phyloP scores from a whole-genome alignment of 2,329 filamentous ascomycete species.

The Aspergillus quadricinctus region DNA sequence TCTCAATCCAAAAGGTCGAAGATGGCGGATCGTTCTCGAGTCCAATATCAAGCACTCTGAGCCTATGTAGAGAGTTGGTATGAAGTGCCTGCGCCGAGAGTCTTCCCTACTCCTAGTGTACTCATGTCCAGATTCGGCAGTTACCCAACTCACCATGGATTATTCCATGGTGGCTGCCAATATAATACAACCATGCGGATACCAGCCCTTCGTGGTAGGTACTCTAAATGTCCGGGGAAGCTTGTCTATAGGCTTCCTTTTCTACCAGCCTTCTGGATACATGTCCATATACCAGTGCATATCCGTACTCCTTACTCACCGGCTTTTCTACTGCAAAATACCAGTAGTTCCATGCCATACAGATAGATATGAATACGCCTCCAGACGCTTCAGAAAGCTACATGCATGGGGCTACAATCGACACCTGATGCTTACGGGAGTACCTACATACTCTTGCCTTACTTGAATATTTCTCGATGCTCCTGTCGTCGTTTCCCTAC shows the following conservation, averaged over 20 bases:
- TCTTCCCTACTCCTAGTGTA: too few relatives aligned
- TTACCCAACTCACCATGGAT: too few relatives aligned
- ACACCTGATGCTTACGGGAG: background rate
- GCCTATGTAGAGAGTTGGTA: background rate
- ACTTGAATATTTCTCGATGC: too few relatives aligned
- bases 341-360: background rate
- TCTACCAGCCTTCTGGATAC: background rate
- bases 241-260: background rate
- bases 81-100: background rate
- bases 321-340: background rate
- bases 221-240: background rate
- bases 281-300: background rate
- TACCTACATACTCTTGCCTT: background rate
- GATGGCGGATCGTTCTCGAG: background rate
- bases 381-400: too few relatives aligned
- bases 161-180: too few relatives aligned
- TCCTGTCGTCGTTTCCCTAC: too few relatives aligned
- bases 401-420: too few relatives aligned
- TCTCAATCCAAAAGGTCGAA: background rate
- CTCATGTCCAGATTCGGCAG: too few relatives aligned
- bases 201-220: too few relatives aligned
- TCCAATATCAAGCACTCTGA: background rate
- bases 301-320: background rate
- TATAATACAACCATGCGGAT: background rate
- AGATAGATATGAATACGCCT: too few relatives aligned